Evolutionary conservation across 768 basidiomycete genomes (phyloP), one percentile per base, ranked within the genome.

Genomic region (Boletus vinaceobasis): DNA sequence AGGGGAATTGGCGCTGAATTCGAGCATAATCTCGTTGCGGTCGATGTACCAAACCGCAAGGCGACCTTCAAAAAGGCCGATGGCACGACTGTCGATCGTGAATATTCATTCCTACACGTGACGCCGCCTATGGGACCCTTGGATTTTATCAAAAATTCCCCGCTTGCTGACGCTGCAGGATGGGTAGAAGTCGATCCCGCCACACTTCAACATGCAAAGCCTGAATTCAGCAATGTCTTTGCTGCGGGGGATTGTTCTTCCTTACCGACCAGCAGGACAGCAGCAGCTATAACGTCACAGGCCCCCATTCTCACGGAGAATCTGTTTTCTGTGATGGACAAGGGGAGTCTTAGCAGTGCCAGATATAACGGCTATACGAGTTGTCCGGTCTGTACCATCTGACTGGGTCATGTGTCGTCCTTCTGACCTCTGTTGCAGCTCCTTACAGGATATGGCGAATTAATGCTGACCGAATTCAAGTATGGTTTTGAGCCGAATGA

Each of bases 251-350:
- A 99, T 67, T 90, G 89, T 64, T 89, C 91, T 23, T 90, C 86
- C 35, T 73, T 97, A 29, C 96, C 96, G 8, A 98, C 93, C 27
- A 93, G 90, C 71, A 99, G 96, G 79, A 99, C 96, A 1, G 92
- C 90, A 0, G 95, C 96, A 14, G 96, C 95, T 6, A 88, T 98
- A 64, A 93, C 90, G 3, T 84, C 84, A 0, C 93, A 99, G 71
- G 86, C 90, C 1, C 96, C 96, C 11, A 87, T 99, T 5, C 78
- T 98, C 43, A 82, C 87, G 1, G 90, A 98, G 73, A 98, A 98
- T 73, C 68, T 98, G 36, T 87, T 84, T 69, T 84, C 84, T 27
- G 73, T 88, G 32, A 73, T 93, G 67, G 82, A 88, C 60, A 84
- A 81, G 1, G 94, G 93, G 33, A 80, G 81, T 59, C 70, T 91